These are phyloP conservation scores for Davidsoniella australis DNA, from an alignment of 2,329 filamentous ascomycete species.

Conservation along the genomic window DNA sequence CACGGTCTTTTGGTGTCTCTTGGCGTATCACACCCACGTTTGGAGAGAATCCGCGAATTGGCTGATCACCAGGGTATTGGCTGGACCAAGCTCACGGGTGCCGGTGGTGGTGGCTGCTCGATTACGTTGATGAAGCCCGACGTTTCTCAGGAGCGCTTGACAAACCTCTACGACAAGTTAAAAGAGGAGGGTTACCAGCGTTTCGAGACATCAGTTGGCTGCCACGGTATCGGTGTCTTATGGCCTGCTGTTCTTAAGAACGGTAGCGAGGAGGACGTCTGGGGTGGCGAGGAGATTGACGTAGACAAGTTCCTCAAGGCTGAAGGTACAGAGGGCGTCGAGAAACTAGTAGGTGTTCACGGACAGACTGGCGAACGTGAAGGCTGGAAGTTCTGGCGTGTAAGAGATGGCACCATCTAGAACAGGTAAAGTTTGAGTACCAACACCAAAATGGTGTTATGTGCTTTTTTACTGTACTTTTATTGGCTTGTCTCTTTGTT, in stretches of 20 bases:
- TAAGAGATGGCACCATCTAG: slow-evolving; percentile 21
- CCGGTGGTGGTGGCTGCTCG: slow-evolving; percentile 86
- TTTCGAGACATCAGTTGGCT: slow-evolving; percentile 79
- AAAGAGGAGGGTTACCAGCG: slow-evolving; percentile 58
- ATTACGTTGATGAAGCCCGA: slow-evolving; percentile 73
- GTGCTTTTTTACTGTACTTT: neutral
- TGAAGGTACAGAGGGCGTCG: slow-evolving; percentile 68
- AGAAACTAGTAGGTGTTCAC: slow-evolving; percentile 68
- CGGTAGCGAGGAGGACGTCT: slow-evolving; percentile 56
- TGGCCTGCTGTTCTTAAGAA: slow-evolving; percentile 87
- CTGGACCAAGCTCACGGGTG: slow-evolving; percentile 94
- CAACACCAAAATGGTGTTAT: neutral
- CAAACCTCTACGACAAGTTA: slow-evolving; percentile 47
- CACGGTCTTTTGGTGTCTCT: slow-evolving; percentile 82
- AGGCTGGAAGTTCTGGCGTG: slow-evolving; percentile 77
- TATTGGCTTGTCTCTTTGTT: slow-evolving; percentile 2
- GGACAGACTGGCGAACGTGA: slow-evolving; percentile 51
- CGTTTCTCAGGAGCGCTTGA: slow-evolving; percentile 36
- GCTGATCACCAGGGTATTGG: slow-evolving; percentile 79
- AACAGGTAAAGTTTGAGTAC: neutral
- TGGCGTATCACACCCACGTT: slow-evolving; percentile 82
- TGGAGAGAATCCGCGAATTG: slow-evolving; percentile 81
- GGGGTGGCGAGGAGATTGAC: slow-evolving; percentile 84
- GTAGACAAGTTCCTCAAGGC: slow-evolving; percentile 69
- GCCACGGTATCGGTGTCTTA: slow-evolving; percentile 83